Evolutionary conservation across 1,284 basidiomycete genomes (phyloP), one percentile per base, ranked within the genome.

Genomic region (Puccinia horiana): DNA sequence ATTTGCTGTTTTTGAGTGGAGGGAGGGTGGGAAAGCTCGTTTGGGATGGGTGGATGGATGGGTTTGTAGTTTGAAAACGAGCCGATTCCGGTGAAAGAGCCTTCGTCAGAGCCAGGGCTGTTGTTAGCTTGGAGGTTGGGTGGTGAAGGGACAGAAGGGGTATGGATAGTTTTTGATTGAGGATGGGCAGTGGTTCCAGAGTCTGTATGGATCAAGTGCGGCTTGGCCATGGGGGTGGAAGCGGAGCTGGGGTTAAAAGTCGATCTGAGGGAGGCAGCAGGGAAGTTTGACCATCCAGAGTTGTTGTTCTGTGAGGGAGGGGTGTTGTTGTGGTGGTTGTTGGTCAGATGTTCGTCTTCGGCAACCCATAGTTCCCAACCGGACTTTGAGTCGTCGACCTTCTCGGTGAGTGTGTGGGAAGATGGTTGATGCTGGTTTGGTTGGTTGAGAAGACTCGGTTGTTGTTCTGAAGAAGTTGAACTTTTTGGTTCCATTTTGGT

Each of bases 351-450:
- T 52, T 81, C 70, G 29, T 81, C 80, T 18, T 56, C 54, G 32
- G 80, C 80, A 23, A 81, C 80, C 80, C 80, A 81, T 26, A 81
- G 42, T 69, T 81, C 80, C 80, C 80, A 81, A n/a, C 80, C 80
- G 12, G 40, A 63, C 32, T 74, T 61, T 16, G 54, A 67, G 40
- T 67, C 54, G 29, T 74, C 54, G 16, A 67, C 80, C 32, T 81
- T 81, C 32, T 81, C 80, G 18, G 80, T 81, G 18, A 75, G 63
- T n/a, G 63, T 65, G 23, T 20, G 2, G 5, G 20, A 18, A 1
- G 35, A 9, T 65, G 63, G 16, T 29, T 61, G 58, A 58, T 52
- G n/a, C 20, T 56, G 54, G 2, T 56, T 2, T n/a, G 8, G n/a
- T 26, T 56, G 20, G 4, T 56, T 26, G 54, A n/a, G n/a, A n/a